These are phyloP conservation scores for Ambrosiella cleistominuta DNA, from an alignment of 2,329 filamentous ascomycete genomes.

Conservation along the genomic window DNA sequence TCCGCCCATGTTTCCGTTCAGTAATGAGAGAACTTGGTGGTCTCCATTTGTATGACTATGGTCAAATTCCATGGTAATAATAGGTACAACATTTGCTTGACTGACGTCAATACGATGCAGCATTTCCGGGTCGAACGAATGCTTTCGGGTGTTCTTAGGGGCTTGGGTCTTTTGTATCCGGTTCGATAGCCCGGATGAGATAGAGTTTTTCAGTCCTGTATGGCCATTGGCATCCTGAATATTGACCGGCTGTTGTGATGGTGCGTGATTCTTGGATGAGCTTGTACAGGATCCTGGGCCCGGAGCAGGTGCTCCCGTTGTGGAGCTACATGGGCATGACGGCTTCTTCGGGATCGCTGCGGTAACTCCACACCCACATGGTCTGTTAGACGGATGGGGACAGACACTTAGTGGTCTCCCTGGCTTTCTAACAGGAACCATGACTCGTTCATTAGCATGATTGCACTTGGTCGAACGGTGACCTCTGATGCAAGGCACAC, in stretches of 20 bases:
- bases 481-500: slow-evolving; percentile 57
- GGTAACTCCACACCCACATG: slow-evolving; percentile 48
- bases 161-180: slow-evolving; percentile 31
- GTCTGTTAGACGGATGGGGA: slow-evolving; percentile 43
- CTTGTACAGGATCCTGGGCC: not conserved
- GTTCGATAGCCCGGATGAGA: slow-evolving; percentile 17
- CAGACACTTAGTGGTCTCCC: slow-evolving; percentile 53
- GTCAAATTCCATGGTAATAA: slow-evolving; percentile 3
- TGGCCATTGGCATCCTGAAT: not conserved
- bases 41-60: not conserved
- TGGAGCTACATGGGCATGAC: slow-evolving; percentile 32
- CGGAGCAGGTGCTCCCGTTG: not conserved
- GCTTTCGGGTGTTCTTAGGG: slow-evolving; percentile 24
- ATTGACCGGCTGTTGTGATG: no score
- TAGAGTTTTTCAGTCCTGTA: not conserved
- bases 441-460: slow-evolving; percentile 47
- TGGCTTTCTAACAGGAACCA: slow-evolving; percentile 55
- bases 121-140: slow-evolving; percentile 30
- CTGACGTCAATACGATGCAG: slow-evolving; percentile 36
- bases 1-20: not conserved
- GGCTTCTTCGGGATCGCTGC: slow-evolving; percentile 43
- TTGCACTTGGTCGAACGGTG: slow-evolving; percentile 61
- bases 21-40: not conserved
- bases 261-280: no score
- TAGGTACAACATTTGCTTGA: slow-evolving; percentile 30